Conservation (phyloP, 306 rosid species). For the Senna siamea region DNA sequence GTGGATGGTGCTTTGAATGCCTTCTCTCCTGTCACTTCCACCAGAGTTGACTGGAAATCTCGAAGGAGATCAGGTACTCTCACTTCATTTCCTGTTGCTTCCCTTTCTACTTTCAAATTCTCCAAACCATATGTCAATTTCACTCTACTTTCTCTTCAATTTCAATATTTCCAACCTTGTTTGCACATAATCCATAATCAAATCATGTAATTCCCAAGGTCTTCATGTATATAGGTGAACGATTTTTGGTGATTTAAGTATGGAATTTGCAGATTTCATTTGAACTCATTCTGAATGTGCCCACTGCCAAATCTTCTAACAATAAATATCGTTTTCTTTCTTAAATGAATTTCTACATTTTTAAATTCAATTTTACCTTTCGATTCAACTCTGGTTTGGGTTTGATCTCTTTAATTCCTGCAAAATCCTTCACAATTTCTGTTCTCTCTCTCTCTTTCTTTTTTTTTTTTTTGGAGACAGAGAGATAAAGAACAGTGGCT, state of each 20-base stretch:
- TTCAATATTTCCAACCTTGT: not conserved
- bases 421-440: constrained; percentile 2
- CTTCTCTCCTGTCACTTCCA: constrained; percentile 73
- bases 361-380: not conserved
- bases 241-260: constrained; percentile 21
- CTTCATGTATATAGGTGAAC: not conserved
- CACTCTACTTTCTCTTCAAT: constrained; percentile 13
- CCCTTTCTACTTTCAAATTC: not conserved
- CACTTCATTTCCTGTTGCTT: not conserved
- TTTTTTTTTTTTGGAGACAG: not conserved
- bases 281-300: not conserved
- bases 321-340: not conserved
- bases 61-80: constrained; percentile 82
- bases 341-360: not conserved
- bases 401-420: constrained; percentile 33
- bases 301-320: not conserved
- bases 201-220: constrained; percentile 14
- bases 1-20: constrained; percentile 59
- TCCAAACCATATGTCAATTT: not conserved
- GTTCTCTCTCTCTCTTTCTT: no score
- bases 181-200: not conserved
- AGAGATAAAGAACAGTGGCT: not conserved
- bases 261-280: constrained; percentile 1
- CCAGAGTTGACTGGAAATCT: constrained; percentile 82
- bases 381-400: not conserved